Conservation (phyloP, 495 filamentous ascomycete species). For the Amniculicola lignicola region DNA sequence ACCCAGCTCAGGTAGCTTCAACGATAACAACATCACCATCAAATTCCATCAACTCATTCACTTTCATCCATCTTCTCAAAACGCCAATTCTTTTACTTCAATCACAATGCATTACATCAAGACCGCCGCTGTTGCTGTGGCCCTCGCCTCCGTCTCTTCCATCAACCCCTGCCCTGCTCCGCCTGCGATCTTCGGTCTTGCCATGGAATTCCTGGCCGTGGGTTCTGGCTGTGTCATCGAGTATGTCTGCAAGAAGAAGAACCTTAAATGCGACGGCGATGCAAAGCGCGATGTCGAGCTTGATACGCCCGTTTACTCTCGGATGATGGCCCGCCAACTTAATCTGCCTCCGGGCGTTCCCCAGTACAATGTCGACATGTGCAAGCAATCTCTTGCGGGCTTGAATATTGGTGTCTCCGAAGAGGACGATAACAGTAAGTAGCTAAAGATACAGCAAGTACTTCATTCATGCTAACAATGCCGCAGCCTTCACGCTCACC, state of each 20-base stretch:
- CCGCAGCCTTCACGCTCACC: background rate
- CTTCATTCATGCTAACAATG: background rate
- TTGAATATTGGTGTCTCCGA: background rate
- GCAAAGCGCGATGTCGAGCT: background rate
- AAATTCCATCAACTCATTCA: too few relatives aligned
- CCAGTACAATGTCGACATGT: constrained; percentile 3
- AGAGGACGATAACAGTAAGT: constrained; percentile 2
- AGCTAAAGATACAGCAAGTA: background rate
- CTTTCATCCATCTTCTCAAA: too few relatives aligned
- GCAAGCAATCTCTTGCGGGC: background rate
- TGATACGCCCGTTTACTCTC: too few relatives aligned
- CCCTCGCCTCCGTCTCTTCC: background rate
- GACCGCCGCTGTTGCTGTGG: background rate
- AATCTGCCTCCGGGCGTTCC: constrained; percentile 3
- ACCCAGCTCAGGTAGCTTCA: too few relatives aligned
- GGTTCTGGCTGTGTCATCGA: background rate
- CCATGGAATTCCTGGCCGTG: background rate
- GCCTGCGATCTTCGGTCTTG: background rate
- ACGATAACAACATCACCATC: too few relatives aligned
- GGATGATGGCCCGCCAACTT: background rate
- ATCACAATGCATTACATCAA: too few relatives aligned
- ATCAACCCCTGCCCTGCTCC: constrained; percentile 9
- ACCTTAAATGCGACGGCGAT: background rate
- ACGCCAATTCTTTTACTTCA: too few relatives aligned
- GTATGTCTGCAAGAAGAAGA: background rate